Evolutionary conservation across 768 basidiomycete genomes (phyloP).

Genomic region (Tephrocybe sp.): DNA sequence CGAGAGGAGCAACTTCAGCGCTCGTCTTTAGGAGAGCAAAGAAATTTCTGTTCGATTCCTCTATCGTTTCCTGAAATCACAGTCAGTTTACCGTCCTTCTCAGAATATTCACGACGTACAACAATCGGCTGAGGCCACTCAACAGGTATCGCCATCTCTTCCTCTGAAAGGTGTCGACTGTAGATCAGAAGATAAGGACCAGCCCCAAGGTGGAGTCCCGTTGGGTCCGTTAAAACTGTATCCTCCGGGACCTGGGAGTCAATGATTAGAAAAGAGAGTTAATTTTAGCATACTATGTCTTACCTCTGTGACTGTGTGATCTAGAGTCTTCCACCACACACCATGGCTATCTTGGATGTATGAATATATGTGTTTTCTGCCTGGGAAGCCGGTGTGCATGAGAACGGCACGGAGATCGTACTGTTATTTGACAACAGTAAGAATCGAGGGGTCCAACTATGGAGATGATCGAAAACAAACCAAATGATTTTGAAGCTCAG

Average conservation of each 20-base stretch:
- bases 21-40: conserved; percentile 15
- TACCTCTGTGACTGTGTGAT: conserved; percentile 66
- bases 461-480: conserved; percentile 30
- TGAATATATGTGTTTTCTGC: conserved; percentile 74
- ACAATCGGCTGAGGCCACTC: conserved; percentile 35
- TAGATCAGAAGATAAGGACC: conserved; percentile 83
- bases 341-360: conserved; percentile 65
- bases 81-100: background rate
- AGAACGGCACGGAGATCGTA: conserved; percentile 81
- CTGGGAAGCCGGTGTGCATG: conserved; percentile 74
- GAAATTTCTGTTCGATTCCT: conserved; percentile 32
- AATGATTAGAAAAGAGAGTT: background rate
- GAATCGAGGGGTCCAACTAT: background rate
- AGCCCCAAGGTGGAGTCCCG: conserved; percentile 71
- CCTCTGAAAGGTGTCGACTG: conserved; percentile 37
- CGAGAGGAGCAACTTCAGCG: background rate
- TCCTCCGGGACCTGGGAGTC: conserved; percentile 63
- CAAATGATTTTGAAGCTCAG: conserved; percentile 60
- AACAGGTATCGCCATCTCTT: conserved; percentile 31
- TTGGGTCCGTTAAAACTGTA: conserved; percentile 60
- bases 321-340: conserved; percentile 81
- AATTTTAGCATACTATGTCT: background rate
- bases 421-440: conserved; percentile 30
- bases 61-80: conserved; percentile 27
- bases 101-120: conserved; percentile 21